A percentile compares a stretch with the other conserved stretches of the same genome.
phyloP scores from a whole-genome alignment of 2,329 filamentous ascomycete genomes.

The Fusarium hainanense region DNA sequence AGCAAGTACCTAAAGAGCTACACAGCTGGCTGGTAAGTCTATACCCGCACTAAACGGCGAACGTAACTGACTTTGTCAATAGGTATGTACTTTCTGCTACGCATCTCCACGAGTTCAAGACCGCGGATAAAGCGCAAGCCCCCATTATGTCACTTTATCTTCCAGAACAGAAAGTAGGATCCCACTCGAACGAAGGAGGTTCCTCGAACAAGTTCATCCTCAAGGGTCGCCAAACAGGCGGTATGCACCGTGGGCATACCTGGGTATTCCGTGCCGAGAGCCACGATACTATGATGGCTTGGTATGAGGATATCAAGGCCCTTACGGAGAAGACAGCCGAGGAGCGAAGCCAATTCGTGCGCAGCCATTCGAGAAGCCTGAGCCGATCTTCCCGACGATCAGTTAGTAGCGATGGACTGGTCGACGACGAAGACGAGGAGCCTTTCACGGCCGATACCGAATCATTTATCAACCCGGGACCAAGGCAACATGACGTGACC shows the following conservation, averaged over 20 bases:
- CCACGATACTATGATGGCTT: conserved; percentile 96
- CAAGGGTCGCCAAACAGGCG: conserved; percentile 92
- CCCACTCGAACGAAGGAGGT: conserved; percentile 83
- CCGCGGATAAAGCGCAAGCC: conserved; percentile 89
- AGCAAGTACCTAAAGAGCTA: conserved; percentile 99
- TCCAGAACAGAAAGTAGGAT: conserved; percentile 93
- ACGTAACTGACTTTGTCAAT: conserved; percentile 18
- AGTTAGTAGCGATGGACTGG: conserved; percentile 79
- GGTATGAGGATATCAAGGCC: conserved; percentile 92
- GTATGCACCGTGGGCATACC: conserved; percentile 85
- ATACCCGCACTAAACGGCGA: background rate
- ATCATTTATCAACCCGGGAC: conserved; percentile 57
- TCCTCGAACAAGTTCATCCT: conserved; percentile 98
- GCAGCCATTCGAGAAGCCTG: conserved; percentile 80
- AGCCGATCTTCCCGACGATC: conserved; percentile 74
- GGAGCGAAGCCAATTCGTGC: conserved; percentile 88
- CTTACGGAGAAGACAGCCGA: conserved; percentile 90
- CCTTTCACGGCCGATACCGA: conserved; percentile 67
- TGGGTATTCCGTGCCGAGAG: conserved; percentile 79
- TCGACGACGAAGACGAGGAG: conserved; percentile 77
- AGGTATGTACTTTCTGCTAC: conserved; percentile 97
- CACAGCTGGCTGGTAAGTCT: conserved; percentile 86
- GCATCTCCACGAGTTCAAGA: conserved; percentile 98
- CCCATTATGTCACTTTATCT: conserved; percentile 97
- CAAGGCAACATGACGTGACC: conserved; percentile 61